These are phyloP conservation scores for Leucosporidium yakuticum DNA, from an alignment of 768 basidiomycete species.

Conservation along the genomic window DNA sequence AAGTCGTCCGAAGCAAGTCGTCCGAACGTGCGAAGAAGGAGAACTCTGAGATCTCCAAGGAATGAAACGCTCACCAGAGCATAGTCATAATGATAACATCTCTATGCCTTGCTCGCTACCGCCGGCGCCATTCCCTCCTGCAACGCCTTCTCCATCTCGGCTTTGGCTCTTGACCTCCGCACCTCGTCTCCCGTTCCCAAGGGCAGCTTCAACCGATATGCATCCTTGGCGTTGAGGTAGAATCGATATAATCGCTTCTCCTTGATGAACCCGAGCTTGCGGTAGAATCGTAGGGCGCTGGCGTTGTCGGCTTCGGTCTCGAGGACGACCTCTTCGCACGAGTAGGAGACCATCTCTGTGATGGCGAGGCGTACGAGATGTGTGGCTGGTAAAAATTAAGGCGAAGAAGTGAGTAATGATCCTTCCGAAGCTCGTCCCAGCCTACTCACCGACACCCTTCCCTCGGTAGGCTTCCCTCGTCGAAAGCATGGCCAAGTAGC, in stretches of 20 bases:
- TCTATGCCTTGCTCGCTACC: no score
- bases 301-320: conserved; percentile 94
- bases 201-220: conserved; percentile 58
- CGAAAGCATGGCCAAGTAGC: conserved; percentile 97
- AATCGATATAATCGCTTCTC: conserved; percentile 92
- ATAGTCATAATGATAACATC: no score
- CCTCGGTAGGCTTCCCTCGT: conserved; percentile 77
- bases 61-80: no score
- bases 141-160: no score
- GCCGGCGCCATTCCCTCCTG: no score
- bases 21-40: no score
- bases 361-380: conserved; percentile 76
- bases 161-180: no score
- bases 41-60: no score
- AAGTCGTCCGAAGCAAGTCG: no score
- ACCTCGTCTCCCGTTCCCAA: neutral
- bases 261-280: conserved; percentile 85
- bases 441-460: conserved; percentile 70
- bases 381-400: conserved; percentile 56
- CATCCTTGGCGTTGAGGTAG: conserved; percentile 96
- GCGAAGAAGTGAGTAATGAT: neutral
- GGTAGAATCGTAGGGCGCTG: conserved; percentile 81
- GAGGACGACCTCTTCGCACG: conserved; percentile 65
- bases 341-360: conserved; percentile 53
- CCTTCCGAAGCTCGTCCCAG: no score